Base-by-base conservation (phyloP, 352 stramenopile genomes). In the Lagenidium giganteum region DNA sequence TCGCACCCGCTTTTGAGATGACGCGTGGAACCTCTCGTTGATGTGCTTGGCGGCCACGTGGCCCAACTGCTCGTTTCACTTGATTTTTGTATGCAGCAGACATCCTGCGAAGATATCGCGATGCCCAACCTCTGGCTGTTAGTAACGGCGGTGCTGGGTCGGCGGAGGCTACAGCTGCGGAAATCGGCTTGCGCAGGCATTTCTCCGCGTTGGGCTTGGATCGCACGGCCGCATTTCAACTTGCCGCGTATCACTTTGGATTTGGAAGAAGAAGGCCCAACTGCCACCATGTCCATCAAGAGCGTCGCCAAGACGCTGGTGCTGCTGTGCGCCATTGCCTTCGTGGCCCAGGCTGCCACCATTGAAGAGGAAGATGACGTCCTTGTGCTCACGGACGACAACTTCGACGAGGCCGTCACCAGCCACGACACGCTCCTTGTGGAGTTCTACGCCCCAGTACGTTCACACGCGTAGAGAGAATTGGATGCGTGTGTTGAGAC, bases 381-480 rank as follows among this genome's bases (percentile, higher is more conserved):
- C 57, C 59, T 97, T 31, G 83, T 96, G 36, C 70, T 97, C 48
- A 95, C 76, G 40, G 83, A 96, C 57, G 67, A 87, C 60, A 96
- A 93, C 73, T 95, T 97, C 54, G 87, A 94, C 33, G 83, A 87
- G 22, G 87, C 87, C 14, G 68, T 97, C 17, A 59, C 65, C 27
- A 57, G 70, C 37, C 64, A 95, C 67, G 81, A 95, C 39, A 83
- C 80, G 47, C 64, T 97, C 34, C 75, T 97, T 26, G 86, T 96
- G 4, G 75, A 96, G 67, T 96, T 96, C 43, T 96, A 95, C 67
- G 84, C 87, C 14, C 86, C 86, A n/a, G n/a, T n/a, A n/a, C n/a
- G n/a, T n/a, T n/a, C n/a, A n/a, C n/a, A n/a, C n/a, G n/a, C n/a
- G n/a, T n/a, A n/a, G 17, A 33, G 20, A 43, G 16, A 40, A 7